Evolutionary conservation across 148 eudicot species (phyloP).

Genomic region (Camellia japonica): DNA sequence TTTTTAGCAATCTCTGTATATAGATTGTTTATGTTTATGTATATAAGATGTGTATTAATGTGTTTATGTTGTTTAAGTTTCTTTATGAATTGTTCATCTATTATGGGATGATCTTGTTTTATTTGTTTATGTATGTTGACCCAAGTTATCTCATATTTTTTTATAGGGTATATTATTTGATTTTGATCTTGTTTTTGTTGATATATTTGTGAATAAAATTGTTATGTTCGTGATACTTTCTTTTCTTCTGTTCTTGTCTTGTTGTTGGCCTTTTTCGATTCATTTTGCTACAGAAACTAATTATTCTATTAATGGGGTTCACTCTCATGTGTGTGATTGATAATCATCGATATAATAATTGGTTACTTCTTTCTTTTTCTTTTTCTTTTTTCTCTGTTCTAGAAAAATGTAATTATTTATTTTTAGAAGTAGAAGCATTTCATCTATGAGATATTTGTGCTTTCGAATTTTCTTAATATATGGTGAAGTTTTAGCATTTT

Average conservation of each 20-base stretch:
- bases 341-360: too few relatives aligned
- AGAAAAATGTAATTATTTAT: too few relatives aligned
- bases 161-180: neutral
- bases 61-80: neutral
- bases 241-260: neutral
- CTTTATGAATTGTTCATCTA: neutral
- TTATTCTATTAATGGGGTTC: too few relatives aligned
- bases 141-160: neutral
- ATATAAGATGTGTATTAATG: neutral
- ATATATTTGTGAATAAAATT: neutral
- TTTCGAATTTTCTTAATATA: too few relatives aligned
- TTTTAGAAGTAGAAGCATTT: too few relatives aligned
- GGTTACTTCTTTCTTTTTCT: too few relatives aligned
- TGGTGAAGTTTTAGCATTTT: too few relatives aligned
- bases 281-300: too few relatives aligned
- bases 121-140: neutral
- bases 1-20: neutral
- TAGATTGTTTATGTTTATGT: neutral
- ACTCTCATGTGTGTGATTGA: too few relatives aligned
- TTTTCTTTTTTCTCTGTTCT: too few relatives aligned
- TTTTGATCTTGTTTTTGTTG: neutral
- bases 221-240: neutral
- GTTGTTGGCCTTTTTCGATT: neutral
- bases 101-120: too few relatives aligned
- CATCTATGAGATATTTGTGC: too few relatives aligned